phyloP scores from a whole-genome alignment of 2,329 filamentous ascomycete species.

The Fusarium sterilihyphosum region DNA sequence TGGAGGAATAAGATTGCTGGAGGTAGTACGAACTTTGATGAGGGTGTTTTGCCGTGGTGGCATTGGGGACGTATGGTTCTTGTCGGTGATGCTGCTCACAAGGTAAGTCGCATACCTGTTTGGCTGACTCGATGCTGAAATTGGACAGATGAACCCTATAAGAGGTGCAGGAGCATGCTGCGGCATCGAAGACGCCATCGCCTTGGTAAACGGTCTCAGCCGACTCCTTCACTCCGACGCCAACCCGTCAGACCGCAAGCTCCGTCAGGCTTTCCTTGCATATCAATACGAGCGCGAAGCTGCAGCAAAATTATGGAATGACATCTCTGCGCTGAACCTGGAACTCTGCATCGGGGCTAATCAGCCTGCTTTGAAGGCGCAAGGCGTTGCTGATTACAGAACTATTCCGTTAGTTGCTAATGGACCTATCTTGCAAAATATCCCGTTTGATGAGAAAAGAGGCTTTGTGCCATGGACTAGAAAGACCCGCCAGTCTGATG shows the following conservation, averaged over 20 bases:
- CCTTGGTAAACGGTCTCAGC: conserved; percentile 4
- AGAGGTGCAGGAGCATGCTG: conserved; percentile 25
- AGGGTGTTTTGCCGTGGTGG: conserved; percentile 21
- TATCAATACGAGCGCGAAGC: conserved; percentile 16
- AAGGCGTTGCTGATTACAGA: background rate
- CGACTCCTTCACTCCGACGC: background rate
- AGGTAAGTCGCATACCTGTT: background rate
- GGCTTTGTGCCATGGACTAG: conserved; percentile 6
- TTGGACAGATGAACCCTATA: conserved; percentile 12
- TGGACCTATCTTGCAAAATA: background rate
- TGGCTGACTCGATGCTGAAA: background rate
- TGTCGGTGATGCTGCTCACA: conserved; percentile 20
- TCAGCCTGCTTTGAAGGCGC: conserved; percentile 5
- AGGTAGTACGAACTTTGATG: conserved; percentile 21
- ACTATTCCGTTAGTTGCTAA: conserved; percentile 4
- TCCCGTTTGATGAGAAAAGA: background rate
- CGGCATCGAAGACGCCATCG: conserved; percentile 15
- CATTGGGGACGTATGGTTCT: conserved; percentile 26
- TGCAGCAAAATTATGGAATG: conserved; percentile 11
- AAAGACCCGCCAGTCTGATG: background rate
- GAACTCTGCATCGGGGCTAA: conserved; percentile 9
- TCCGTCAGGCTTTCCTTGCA: background rate
- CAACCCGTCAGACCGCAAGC: background rate
- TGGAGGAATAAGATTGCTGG: conserved; percentile 20
- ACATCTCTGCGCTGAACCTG: conserved; percentile 1